phyloP scores from a whole-genome alignment of 331 rosid genomes.

The Malus hybrid region DNA sequence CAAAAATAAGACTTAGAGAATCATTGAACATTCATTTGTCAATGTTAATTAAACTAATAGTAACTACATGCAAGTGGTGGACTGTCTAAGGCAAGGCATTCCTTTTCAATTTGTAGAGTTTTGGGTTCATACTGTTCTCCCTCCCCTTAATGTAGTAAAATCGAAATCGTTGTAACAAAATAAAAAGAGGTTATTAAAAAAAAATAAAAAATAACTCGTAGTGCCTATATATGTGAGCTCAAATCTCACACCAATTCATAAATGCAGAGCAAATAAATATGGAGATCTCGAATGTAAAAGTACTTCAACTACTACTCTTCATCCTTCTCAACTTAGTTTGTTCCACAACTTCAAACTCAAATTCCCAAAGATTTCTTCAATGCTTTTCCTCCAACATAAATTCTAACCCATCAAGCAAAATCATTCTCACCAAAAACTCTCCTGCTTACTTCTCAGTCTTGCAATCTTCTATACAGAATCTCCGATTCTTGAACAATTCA shows the following conservation, averaged over 20 bases:
- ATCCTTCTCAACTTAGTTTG: not conserved
- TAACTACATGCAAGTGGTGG: too few species aligned
- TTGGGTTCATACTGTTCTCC: too few species aligned
- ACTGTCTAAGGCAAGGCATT: too few species aligned
- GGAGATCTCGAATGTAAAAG: not conserved
- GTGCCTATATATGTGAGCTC: not conserved
- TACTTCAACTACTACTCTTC: not conserved
- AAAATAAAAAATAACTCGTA: too few species aligned
- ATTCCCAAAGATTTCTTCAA: not conserved
- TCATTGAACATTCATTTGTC: too few species aligned
- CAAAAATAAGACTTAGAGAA: too few species aligned
- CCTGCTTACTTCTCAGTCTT: conserved; percentile 5
- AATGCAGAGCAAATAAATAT: not conserved
- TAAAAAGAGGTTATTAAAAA: too few species aligned
- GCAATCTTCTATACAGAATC: conserved; percentile 16
- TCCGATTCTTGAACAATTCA: conserved; percentile 13
- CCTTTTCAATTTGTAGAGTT: too few species aligned
- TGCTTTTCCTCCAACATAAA: conserved; percentile 5
- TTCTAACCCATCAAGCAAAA: not conserved
- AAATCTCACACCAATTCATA: not conserved
- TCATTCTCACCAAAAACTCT: not conserved
- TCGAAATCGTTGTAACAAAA: too few species aligned
- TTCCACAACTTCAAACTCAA: not conserved
- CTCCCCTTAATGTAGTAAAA: too few species aligned
- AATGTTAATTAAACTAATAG: too few species aligned